Base-by-base conservation (phyloP, 495 filamentous ascomycete genomes). In the Chaetomium tenue region DNA sequence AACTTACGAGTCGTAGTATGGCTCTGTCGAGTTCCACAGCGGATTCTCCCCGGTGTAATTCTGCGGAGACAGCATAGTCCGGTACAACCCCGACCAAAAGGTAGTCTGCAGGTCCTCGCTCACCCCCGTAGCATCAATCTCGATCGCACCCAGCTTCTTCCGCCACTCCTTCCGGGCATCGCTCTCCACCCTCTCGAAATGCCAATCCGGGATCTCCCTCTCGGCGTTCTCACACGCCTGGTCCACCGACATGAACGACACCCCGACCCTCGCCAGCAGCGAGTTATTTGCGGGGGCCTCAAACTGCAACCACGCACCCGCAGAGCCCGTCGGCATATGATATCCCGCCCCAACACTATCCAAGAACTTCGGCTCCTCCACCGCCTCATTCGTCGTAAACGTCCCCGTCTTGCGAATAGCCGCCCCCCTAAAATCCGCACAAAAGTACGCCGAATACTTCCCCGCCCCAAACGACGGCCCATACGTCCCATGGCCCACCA, bases 41-140 rank as follows among this genome's bases (percentile, higher is more conserved):
- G 82, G 88, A 52, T 91, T 91, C 68, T 91, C 89, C 0, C 88
- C 87, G 0, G 88, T 91, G 66, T 89, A 90, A 60, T 91, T 87
- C 72, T 91, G 88, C 9, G 88, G 88, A 20, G 81, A 86, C 39
- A 89, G 79, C 75, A 89, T 72, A 2, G 85, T 80, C 22, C 88
- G 78, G 68, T 91, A 91, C 5, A 86, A 67, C 1, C 86, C 88
- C 25, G 86, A 89, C 85, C 85, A 91, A 67, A 90, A 90, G 9
- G 81, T 83, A 8, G 76, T 84, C 66, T 86, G 82, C 42, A 87
- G 71, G 59, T 85, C 84, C 0, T 78, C 68, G 30, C 79, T 82
- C 25, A 84, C 83, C 7, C 82, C 85, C 0, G 76, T 78, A 0
- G 84, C 66, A 65, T 87, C 74, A 6, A 89, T 74, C 40, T 80